Conservation (phyloP, 345 rosid species). For the Lepidium didymum region DNA sequence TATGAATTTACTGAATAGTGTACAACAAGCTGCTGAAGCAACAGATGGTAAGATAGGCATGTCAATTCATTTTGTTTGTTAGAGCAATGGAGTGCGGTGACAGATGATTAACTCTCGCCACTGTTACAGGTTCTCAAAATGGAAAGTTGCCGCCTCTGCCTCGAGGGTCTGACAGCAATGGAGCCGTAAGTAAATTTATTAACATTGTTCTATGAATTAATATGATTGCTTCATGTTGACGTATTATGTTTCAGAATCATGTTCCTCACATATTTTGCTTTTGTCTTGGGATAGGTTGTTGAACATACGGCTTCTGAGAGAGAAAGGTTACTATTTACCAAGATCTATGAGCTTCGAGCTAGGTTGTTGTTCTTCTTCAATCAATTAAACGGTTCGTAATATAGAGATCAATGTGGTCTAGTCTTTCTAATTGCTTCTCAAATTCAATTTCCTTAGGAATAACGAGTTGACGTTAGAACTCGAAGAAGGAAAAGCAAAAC, state of each 20-base stretch:
- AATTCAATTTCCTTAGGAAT: slow-evolving; percentile 44
- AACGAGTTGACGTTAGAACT: slow-evolving; percentile 55
- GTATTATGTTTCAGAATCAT: background rate
- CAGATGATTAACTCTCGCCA: background rate
- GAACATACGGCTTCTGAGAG: slow-evolving; percentile 60
- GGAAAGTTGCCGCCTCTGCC: slow-evolving; percentile 83
- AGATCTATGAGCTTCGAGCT: slow-evolving; percentile 71
- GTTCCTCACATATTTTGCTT: background rate
- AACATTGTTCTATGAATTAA: background rate
- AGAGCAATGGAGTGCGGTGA: background rate
- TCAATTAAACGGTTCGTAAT: background rate
- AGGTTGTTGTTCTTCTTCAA: slow-evolving; percentile 43
- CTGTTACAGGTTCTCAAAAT: slow-evolving; percentile 54
- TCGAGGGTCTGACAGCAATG: slow-evolving; percentile 60
- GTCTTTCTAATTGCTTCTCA: slow-evolving; percentile 3
- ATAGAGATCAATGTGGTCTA: background rate
- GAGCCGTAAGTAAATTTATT: slow-evolving; percentile 44
- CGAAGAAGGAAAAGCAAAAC: slow-evolving; percentile 55
- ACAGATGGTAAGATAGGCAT: slow-evolving; percentile 54
- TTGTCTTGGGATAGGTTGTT: slow-evolving; percentile 37
- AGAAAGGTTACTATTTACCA: slow-evolving; percentile 53
- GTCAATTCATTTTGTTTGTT: background rate
- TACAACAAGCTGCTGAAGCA: slow-evolving; percentile 63
- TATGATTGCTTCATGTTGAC: background rate
- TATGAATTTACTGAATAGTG: slow-evolving; percentile 49